Evolutionary conservation across 805 yeast species (phyloP).

Genomic region (Peterozyma xylosa): DNA sequence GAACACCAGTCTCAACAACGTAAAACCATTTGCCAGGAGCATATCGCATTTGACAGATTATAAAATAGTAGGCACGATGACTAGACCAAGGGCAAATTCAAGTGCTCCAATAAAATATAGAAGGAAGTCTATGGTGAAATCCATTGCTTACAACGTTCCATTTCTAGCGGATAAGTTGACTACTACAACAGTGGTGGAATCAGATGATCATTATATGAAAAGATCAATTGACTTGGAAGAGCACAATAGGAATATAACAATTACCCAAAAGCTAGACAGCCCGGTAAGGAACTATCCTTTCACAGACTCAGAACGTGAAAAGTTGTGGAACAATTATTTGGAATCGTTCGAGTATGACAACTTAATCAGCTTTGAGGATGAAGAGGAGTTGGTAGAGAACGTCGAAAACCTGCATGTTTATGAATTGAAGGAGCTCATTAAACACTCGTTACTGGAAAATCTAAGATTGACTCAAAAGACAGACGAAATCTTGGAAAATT

Average conservation of each 20-base stretch:
- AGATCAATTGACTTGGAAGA: background rate
- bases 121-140: slow-evolving; percentile 55
- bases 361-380: slow-evolving; percentile 31
- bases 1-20: too few relatives aligned
- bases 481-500: slow-evolving; percentile 30
- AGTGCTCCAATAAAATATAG: slow-evolving; percentile 19
- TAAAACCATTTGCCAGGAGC: too few relatives aligned
- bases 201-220: slow-evolving; percentile 3
- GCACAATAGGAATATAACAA: background rate
- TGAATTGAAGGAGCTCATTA: slow-evolving; percentile 28
- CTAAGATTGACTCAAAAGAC: slow-evolving; percentile 37
- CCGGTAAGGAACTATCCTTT: slow-evolving; percentile 24
- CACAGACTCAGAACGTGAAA: slow-evolving; percentile 26
- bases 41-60: too few relatives aligned
- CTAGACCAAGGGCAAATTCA: slow-evolving; percentile 5
- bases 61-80: background rate
- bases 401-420: slow-evolving; percentile 24
- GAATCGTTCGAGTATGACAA: slow-evolving; percentile 34
- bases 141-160: slow-evolving; percentile 50
- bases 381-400: slow-evolving; percentile 27
- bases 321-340: slow-evolving; percentile 26
- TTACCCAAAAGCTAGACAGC: background rate
- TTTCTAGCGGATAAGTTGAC: slow-evolving; percentile 21
- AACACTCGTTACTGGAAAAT: slow-evolving; percentile 18
- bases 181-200: slow-evolving; percentile 1